A percentile compares a stretch with the other conserved stretches of the same genome.
Conservation (phyloP, 1,284 basidiomycete genomes). For the Ganoderma boninense region DNA sequence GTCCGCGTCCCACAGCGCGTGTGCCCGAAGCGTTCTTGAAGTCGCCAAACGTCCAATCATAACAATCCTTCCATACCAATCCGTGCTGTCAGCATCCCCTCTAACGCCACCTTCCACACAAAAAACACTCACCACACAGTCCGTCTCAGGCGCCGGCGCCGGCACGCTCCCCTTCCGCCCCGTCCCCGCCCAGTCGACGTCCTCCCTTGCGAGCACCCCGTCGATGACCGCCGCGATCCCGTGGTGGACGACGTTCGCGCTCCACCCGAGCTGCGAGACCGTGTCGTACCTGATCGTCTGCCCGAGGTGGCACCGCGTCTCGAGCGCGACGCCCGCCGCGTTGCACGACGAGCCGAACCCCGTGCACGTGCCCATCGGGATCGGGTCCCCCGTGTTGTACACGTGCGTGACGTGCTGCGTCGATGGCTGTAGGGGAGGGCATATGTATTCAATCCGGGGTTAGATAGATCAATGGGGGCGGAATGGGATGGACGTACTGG, state of each 20-base stretch:
- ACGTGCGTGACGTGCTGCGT: constrained; percentile 82
- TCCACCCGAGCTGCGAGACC: constrained; percentile 86
- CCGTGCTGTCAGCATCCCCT: too few species aligned
- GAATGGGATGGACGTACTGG: constrained; percentile 57
- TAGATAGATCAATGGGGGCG: too few species aligned
- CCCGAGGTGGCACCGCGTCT: constrained; percentile 79
- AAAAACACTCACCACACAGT: constrained; percentile 48
- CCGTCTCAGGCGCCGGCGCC: constrained; percentile 44
- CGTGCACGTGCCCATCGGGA: constrained; percentile 84
- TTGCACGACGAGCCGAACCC: constrained; percentile 78
- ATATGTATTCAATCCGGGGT: background rate
- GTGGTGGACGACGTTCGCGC: constrained; percentile 84
- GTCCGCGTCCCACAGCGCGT: background rate
- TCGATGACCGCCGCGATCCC: constrained; percentile 82
- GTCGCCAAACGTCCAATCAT: constrained; percentile 52
- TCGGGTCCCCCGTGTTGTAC: constrained; percentile 89
- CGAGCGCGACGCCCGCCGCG: constrained; percentile 79
- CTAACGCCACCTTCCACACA: too few species aligned
- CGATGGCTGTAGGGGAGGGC: constrained; percentile 60
- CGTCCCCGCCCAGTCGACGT: constrained; percentile 59
- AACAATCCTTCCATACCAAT: constrained; percentile 50
- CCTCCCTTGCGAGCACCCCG: constrained; percentile 68
- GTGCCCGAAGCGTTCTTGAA: constrained; percentile 32
- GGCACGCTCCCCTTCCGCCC: constrained; percentile 33
- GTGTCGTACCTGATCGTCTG: constrained; percentile 86